Evolutionary conservation across 352 stramenopile genomes (phyloP).

Genomic region (Phytophthora pini): DNA sequence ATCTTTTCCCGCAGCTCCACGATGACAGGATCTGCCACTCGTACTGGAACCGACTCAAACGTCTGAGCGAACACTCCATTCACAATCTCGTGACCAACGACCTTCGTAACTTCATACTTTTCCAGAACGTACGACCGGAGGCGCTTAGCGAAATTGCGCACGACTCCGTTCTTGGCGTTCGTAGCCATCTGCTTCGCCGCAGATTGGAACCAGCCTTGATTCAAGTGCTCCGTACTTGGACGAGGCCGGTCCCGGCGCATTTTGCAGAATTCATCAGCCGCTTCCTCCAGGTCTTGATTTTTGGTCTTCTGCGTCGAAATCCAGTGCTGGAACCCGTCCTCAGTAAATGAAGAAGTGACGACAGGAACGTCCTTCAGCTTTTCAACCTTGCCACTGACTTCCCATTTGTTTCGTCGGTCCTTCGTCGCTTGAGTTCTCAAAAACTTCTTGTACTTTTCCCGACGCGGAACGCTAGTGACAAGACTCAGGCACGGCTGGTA

Average conservation of each 20-base stretch:
- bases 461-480: neutral
- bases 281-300: neutral
- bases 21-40: constrained; percentile 4
- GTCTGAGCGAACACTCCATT: neutral
- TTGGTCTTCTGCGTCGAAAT: neutral
- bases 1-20: constrained; percentile 3
- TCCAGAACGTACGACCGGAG: constrained; percentile 5
- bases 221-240: neutral
- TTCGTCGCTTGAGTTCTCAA: neutral
- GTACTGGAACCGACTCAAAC: neutral
- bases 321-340: neutral
- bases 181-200: constrained; percentile 3
- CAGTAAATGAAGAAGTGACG: neutral
- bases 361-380: constrained; percentile 4
- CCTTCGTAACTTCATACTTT: neutral
- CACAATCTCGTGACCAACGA: neutral
- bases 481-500: neutral
- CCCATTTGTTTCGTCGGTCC: neutral
- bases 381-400: neutral
- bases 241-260: neutral
- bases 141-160: constrained; percentile 6
- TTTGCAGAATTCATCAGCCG: neutral
- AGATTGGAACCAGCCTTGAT: neutral
- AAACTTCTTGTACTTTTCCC: neutral
- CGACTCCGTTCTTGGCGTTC: constrained; percentile 10